Evolutionary conservation across 768 basidiomycete genomes (phyloP).

Genomic region (Multifurca ochricompacta): DNA sequence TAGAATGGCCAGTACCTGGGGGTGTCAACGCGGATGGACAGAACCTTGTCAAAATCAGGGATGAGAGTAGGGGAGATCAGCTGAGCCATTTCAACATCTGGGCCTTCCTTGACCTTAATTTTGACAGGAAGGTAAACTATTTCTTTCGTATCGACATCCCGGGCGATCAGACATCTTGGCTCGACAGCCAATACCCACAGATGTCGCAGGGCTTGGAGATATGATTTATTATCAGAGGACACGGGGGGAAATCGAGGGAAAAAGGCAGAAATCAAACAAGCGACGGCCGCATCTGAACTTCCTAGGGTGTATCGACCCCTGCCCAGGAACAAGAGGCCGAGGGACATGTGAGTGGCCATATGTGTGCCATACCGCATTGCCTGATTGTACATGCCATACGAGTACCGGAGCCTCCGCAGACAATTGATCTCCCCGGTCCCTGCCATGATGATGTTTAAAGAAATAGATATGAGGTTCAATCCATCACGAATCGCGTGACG

Average conservation of each 20-base stretch:
- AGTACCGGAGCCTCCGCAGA: conserved; percentile 76
- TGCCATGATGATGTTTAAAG: conserved; percentile 92
- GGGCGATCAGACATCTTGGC: conserved; percentile 83
- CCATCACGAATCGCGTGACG: conserved; percentile 83
- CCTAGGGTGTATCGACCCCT: conserved; percentile 89
- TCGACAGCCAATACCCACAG: conserved; percentile 95
- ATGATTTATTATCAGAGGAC: conserved; percentile 83
- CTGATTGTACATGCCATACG: conserved; percentile 78
- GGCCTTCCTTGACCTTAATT: conserved; percentile 65
- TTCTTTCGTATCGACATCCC: conserved; percentile 87
- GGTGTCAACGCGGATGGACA: conserved; percentile 82
- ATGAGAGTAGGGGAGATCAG: conserved; percentile 90
- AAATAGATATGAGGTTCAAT: conserved; percentile 77
- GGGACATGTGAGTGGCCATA: conserved; percentile 80
- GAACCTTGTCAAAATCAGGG: conserved; percentile 75
- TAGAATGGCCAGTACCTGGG: conserved; percentile 94
- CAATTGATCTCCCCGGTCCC: conserved; percentile 93
- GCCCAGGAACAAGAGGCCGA: conserved; percentile 90
- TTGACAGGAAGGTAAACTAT: conserved; percentile 91
- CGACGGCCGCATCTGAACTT: conserved; percentile 86
- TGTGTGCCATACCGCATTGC: conserved; percentile 80
- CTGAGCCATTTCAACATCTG: conserved; percentile 56
- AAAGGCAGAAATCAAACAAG: conserved; percentile 82
- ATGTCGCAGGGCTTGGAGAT: conserved; percentile 88
- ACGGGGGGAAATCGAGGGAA: conserved; percentile 80